Base-by-base conservation (phyloP, 495 filamentous ascomycete genomes). In the Annulohypoxylon moriforme region DNA sequence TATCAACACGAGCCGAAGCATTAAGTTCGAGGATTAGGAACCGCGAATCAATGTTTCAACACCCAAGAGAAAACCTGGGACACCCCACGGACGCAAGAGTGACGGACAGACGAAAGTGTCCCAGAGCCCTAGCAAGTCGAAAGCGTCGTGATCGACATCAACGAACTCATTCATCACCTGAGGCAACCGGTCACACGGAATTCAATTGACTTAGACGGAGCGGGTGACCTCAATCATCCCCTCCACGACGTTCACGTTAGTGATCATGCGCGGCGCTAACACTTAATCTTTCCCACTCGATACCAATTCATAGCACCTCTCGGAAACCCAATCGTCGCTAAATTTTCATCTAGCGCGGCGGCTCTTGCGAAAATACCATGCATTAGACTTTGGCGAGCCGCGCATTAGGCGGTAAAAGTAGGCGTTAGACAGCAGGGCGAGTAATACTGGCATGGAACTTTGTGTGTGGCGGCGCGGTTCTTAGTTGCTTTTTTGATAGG, bases 21-120 rank as follows among this genome's bases (percentile, higher is more conserved):
- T 95, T 81, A 96, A 95, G 84, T 97, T 97, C 82, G 92, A 95
- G 2, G 90, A 93, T 80, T 94, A 89, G 77, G 63, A 68, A 14
- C 29, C 50, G 31, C 44, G 67, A 67, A 47, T 53, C 25, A 31
- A 16, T 52, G 27, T 25, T 18, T 13, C 29, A 10, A 38, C 11
- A 40, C 18, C 22, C 34, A 29, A 53, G 24, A 24, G 25, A 24
- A 50, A 56, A n/a, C 47, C 10, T 20, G 44, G 11, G 40, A 24
- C 11, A 1, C n/a, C 33, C 13, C 38, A 18, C 8, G n/a, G 40
- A 31, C 40, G 25, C 27, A 52, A 67, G 33, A 33, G 20, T 33
- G 24, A 14, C n/a, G 9, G 8, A 25, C 46, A 29, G 16, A 14
- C 29, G 16, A 18, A 55, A 10, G 20, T 25, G 4, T n/a, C 64